Evolutionary conservation across 225 moss, liverwort and hornwort genomes (phyloP).

Genomic region (Marchantia polymorpha): DNA sequence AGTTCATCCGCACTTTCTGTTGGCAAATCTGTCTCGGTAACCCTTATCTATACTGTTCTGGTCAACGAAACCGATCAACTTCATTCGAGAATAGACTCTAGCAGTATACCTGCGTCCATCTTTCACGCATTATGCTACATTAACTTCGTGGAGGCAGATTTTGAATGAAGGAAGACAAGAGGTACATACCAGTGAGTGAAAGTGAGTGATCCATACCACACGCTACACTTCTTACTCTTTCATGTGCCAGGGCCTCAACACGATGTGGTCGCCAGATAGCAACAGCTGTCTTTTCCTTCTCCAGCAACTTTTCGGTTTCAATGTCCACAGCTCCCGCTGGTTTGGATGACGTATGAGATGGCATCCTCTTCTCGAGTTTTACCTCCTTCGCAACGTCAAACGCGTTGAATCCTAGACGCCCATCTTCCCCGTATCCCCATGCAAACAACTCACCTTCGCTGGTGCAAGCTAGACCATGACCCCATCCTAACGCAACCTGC

Average conservation of each 20-base stretch:
- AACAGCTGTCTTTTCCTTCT: slow-evolving; percentile 43
- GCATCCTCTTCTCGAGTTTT: background rate
- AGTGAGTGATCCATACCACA: slow-evolving; percentile 94
- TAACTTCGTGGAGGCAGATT: background rate
- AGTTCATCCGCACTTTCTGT: too few species aligned
- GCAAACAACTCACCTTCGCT: slow-evolving; percentile 70
- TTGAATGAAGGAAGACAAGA: background rate
- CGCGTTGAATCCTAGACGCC: slow-evolving; percentile 60
- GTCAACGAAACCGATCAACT: too few species aligned
- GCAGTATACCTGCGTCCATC: too few species aligned
- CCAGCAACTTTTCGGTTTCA: slow-evolving; percentile 21
- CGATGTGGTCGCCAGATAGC: slow-evolving; percentile 59
- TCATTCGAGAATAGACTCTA: too few species aligned
- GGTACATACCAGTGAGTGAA: slow-evolving; percentile 51
- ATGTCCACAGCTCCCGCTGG: slow-evolving; percentile 26
- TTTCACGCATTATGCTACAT: too few species aligned
- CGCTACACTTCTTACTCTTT: slow-evolving; percentile 46
- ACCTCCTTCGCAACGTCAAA: background rate
- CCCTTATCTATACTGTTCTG: too few species aligned
- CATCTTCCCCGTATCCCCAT: slow-evolving; percentile 78
- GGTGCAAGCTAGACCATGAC: slow-evolving; percentile 80
- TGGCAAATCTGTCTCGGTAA: too few species aligned
- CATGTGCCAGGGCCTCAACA: slow-evolving; percentile 48
- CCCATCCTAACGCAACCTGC: slow-evolving; percentile 93
- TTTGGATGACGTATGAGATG: background rate